These are phyloP conservation scores for Geranium incanum DNA, from an alignment of 441 rosid species.

Conservation along the genomic window DNA sequence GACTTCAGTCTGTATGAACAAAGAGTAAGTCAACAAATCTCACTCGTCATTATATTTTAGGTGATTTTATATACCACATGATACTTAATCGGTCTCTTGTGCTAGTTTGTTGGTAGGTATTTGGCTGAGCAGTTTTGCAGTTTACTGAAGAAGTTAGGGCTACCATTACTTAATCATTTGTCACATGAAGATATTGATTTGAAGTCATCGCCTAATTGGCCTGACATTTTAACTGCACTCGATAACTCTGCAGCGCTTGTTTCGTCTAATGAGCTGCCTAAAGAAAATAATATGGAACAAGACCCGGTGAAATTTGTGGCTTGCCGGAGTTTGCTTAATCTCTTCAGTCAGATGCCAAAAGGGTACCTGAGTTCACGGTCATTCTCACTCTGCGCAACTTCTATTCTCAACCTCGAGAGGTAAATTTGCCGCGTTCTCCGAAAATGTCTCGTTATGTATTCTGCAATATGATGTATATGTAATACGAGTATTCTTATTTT, in stretches of 20 bases:
- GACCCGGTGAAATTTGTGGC: conserved; percentile 33
- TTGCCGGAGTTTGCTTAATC: conserved; percentile 54
- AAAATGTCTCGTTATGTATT: not conserved
- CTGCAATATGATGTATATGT: not conserved
- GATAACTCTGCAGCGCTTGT: conserved; percentile 31
- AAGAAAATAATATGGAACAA: conserved; percentile 30
- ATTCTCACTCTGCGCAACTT: conserved; percentile 42
- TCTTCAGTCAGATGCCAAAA: conserved; percentile 74
- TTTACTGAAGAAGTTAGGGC: conserved; percentile 43
- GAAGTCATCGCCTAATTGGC: conserved; percentile 50
- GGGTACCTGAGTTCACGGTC: conserved; percentile 52
- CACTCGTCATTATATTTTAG: not conserved
- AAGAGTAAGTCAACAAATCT: conserved; percentile 41
- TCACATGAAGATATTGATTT: conserved; percentile 32
- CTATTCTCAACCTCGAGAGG: conserved; percentile 74
- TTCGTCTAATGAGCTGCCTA: conserved; percentile 25
- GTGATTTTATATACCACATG: conserved; percentile 2
- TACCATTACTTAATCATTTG: conserved; percentile 28
- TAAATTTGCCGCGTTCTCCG: conserved; percentile 22
- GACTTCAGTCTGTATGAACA: conserved; percentile 59
- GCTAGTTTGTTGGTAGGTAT: conserved; percentile 85
- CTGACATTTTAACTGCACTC: conserved; percentile 44
- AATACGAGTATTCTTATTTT: not conserved
- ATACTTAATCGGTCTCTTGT: conserved; percentile 28
- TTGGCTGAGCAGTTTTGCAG: conserved; percentile 56